A percentile compares a stretch with the other conserved stretches of the same genome.
These are phyloP conservation scores for Raphanus raphanistrum DNA, from an alignment of 345 rosid species.

Conservation along the genomic window DNA sequence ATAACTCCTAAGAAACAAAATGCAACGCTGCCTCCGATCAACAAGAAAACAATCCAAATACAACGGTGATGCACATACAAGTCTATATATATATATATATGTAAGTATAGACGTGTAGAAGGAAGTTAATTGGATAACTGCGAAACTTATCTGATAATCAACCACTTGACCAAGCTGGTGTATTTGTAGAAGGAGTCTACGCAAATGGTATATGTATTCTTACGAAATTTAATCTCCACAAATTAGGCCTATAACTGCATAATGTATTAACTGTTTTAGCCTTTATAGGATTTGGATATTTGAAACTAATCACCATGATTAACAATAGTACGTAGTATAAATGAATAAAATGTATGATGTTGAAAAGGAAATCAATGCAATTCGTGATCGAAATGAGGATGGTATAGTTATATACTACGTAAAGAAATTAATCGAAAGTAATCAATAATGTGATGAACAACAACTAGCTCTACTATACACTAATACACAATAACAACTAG, in stretches of 20 bases:
- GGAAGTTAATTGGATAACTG: conserved; percentile 4
- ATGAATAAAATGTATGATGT: background rate
- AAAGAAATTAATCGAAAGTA: background rate
- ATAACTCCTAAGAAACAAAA: background rate
- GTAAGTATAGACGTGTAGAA: background rate
- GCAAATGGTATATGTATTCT: background rate
- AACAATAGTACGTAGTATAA: background rate
- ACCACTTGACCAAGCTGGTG: background rate
- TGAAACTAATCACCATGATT: background rate
- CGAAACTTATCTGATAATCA: conserved; percentile 14
- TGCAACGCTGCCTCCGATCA: background rate
- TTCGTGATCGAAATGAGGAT: background rate
- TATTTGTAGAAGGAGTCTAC: conserved; percentile 26
- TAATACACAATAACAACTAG: background rate
- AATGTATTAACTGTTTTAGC: background rate
- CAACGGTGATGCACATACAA: background rate
- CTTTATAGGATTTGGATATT: background rate
- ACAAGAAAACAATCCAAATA: background rate
- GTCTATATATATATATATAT: background rate
- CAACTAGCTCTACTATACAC: background rate
- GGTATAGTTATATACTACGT: background rate
- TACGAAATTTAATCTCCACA: background rate
- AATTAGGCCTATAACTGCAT: background rate
- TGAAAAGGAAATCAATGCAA: background rate
- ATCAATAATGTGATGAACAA: background rate